Percentiles rank a stretch among this genome's conserved stretches.
phyloP scores from a whole-genome alignment of 177 flowering plant genomes.

The Vitis hybrid region DNA sequence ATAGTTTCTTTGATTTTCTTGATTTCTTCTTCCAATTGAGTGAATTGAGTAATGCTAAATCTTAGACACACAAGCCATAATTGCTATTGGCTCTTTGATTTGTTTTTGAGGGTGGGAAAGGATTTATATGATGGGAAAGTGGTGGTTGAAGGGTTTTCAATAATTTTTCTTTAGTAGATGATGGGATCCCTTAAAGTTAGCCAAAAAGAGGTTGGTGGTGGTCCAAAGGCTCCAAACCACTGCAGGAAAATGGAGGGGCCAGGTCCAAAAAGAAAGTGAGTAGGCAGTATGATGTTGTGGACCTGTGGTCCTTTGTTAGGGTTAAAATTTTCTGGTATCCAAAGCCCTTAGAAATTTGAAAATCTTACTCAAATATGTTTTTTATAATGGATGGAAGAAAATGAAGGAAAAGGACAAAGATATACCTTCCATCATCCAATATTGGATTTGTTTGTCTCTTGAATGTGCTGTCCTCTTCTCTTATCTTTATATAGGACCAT shows the following conservation, averaged over 20 bases:
- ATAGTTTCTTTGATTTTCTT: too few relatives aligned
- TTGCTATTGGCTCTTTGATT: too few relatives aligned
- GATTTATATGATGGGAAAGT: too few relatives aligned
- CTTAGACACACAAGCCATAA: too few relatives aligned
- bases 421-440: constrained; percentile 1
- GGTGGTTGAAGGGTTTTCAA: not conserved
- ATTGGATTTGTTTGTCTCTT: not conserved
- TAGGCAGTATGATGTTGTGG: not conserved
- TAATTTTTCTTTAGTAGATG: not conserved
- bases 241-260: constrained; percentile 4
- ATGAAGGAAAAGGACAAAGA: not conserved
- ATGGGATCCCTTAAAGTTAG: not conserved
- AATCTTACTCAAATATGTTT: not conserved
- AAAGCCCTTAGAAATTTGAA: not conserved
- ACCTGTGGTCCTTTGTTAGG: not conserved
- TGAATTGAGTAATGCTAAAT: too few relatives aligned
- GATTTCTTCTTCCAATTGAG: too few relatives aligned
- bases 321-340: constrained; percentile 7
- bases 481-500: not conserved
- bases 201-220: not conserved
- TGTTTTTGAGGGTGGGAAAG: too few relatives aligned
- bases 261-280: not conserved
- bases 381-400: not conserved
- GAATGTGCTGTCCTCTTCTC: not conserved
- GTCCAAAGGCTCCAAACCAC: constrained; percentile 2